A percentile compares a stretch with the other conserved stretches of the same genome.
These are phyloP conservation scores for Ichthyophonus hoferi DNA, from an alignment of 208 protist species.

Conservation along the genomic window DNA sequence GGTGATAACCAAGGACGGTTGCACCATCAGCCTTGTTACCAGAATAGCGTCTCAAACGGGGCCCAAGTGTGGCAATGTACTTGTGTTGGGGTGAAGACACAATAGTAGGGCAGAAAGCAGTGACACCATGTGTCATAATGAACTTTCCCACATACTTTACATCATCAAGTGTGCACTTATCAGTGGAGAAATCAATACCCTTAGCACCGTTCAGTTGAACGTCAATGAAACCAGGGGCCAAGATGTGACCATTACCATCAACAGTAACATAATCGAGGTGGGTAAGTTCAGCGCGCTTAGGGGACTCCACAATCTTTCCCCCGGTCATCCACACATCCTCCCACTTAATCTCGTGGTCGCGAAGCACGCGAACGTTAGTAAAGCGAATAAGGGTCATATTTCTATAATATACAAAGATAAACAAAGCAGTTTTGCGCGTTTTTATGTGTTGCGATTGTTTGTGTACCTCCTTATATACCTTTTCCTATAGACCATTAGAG, in stretches of 20 bases:
- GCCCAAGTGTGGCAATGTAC: constrained; percentile 26
- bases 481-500: no score
- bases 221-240: constrained; percentile 45
- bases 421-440: no score
- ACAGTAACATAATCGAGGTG: not conserved
- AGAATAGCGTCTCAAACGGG: not conserved
- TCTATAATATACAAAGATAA: no score
- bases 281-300: not conserved
- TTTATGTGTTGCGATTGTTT: no score
- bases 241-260: constrained; percentile 25
- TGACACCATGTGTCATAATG: constrained; percentile 31
- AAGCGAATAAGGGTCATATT: not conserved
- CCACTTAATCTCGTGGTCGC: not conserved
- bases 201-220: constrained; percentile 34
- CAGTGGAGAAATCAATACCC: constrained; percentile 40
- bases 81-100: constrained; percentile 16
- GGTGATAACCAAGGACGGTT: constrained; percentile 12
- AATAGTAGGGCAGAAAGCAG: constrained; percentile 42
- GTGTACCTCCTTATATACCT: no score
- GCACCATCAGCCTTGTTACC: not conserved
- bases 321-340: constrained; percentile 40
- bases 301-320: constrained; percentile 29
- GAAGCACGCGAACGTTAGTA: not conserved
- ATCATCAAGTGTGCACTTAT: not conserved
- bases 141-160: not conserved